These are phyloP conservation scores for Gnaphalium uliginosum DNA, from an alignment of 129 eudicot species.

Conservation along the genomic window DNA sequence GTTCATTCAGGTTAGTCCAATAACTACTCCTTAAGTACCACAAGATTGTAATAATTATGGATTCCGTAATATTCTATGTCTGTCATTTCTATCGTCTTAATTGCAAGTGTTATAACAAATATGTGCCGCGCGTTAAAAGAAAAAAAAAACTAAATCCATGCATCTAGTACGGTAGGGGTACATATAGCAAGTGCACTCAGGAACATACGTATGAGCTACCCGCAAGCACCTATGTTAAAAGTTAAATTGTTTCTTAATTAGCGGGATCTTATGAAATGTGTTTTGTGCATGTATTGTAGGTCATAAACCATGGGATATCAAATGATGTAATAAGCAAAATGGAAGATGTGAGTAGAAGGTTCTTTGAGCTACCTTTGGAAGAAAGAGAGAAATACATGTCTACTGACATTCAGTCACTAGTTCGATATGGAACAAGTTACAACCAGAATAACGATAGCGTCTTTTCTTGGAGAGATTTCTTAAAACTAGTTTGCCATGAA, in stretches of 20 bases:
- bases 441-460: conserved; percentile 69
- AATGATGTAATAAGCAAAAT: conserved; percentile 33
- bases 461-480: conserved; percentile 78
- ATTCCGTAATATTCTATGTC: too few species aligned
- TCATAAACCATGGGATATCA: conserved; percentile 63
- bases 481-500: conserved; percentile 61
- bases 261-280: too few species aligned
- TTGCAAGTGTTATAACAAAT: too few species aligned
- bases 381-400: conserved; percentile 68
- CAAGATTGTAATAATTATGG: too few species aligned
- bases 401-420: conserved; percentile 47
- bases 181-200: too few species aligned
- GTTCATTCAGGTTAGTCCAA: conserved; percentile 60
- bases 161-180: too few species aligned
- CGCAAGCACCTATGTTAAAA: too few species aligned
- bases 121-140: too few species aligned
- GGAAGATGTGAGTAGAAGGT: conserved; percentile 49
- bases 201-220: too few species aligned
- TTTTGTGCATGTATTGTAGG: conserved; percentile 30
- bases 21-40: not conserved
- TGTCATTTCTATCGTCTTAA: too few species aligned
- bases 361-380: conserved; percentile 57
- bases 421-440: conserved; percentile 79
- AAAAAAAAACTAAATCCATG: too few species aligned
- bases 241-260: too few species aligned